phyloP scores from a whole-genome alignment of 495 filamentous ascomycete genomes.

The Ascodesmis nigricans region DNA sequence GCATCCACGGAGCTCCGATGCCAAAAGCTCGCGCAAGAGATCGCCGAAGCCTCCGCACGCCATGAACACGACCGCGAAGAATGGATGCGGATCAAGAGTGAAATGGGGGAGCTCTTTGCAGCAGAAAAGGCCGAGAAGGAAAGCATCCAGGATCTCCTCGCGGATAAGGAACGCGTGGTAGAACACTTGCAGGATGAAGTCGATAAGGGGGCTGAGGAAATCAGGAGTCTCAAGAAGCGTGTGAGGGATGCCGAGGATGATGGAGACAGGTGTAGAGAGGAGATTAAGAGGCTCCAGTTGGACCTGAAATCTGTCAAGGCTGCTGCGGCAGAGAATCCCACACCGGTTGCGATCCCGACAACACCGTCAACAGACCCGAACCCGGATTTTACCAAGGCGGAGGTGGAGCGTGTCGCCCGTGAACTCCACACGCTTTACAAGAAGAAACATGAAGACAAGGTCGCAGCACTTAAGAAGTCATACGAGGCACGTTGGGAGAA shows the following conservation, averaged over 20 bases:
- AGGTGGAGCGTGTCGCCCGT: slow-evolving; percentile 72
- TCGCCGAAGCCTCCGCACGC: slow-evolving; percentile 35
- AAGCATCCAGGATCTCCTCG: slow-evolving; percentile 48
- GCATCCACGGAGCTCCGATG: slow-evolving; percentile 45
- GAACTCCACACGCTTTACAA: slow-evolving; percentile 91
- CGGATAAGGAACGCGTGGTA: slow-evolving; percentile 46
- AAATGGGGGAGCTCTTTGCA: slow-evolving; percentile 41
- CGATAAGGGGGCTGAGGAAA: slow-evolving; percentile 45
- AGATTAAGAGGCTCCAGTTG: neutral
- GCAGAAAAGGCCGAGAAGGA: slow-evolving; percentile 60
- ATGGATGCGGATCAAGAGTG: slow-evolving; percentile 63
- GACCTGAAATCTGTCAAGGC: neutral
- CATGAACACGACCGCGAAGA: slow-evolving; percentile 54
- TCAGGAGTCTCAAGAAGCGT: slow-evolving; percentile 19
- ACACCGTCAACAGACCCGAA: slow-evolving; percentile 5
- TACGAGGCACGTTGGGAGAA: slow-evolving; percentile 82
- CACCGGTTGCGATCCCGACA: slow-evolving; percentile 2
- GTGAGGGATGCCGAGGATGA: slow-evolving; percentile 4
- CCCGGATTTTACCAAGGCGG: slow-evolving; percentile 72
- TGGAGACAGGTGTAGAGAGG: slow-evolving; percentile 2
- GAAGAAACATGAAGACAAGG: slow-evolving; percentile 86
- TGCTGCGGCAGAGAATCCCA: slow-evolving; percentile 2
- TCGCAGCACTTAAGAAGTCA: slow-evolving; percentile 79
- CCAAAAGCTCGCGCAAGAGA: slow-evolving; percentile 10
- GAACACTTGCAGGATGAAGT: slow-evolving; percentile 34